A percentile compares a stretch with the other conserved stretches of the same genome.
Evolutionary conservation across 345 rosid species (phyloP).

Genomic region (Gossypium thurberi): DNA sequence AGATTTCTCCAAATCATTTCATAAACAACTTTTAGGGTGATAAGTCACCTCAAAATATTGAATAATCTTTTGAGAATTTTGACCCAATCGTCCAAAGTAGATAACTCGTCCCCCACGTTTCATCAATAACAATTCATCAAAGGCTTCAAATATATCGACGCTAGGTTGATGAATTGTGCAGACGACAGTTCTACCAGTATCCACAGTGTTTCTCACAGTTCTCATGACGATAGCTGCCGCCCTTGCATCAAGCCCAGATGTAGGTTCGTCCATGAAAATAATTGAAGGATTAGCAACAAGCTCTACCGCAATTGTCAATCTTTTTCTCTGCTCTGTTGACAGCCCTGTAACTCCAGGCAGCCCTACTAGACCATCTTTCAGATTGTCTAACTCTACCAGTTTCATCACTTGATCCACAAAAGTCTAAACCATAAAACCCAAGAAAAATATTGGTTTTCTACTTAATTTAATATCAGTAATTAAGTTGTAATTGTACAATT

Average conservation of each 20-base stretch:
- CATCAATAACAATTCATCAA: constrained; percentile 70
- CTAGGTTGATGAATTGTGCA: constrained; percentile 89
- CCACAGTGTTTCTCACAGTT: constrained; percentile 83
- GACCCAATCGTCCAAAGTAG: constrained; percentile 60
- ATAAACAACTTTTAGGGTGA: not conserved
- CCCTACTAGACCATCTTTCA: constrained; percentile 59
- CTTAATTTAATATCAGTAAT: not conserved
- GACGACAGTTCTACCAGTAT: constrained; percentile 79
- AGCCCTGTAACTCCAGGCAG: constrained; percentile 64
- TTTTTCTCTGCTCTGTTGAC: constrained; percentile 80
- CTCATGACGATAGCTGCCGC: constrained; percentile 93
- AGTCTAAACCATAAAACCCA: constrained; percentile 22
- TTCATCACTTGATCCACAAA: constrained; percentile 68
- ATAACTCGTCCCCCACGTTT: constrained; percentile 87
- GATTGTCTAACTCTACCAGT: constrained; percentile 49
- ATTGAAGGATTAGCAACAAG: constrained; percentile 80
- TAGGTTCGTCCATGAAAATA: constrained; percentile 91
- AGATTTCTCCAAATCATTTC: not conserved
- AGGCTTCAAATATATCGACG: constrained; percentile 84
- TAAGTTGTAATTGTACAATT: not conserved
- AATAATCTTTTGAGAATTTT: constrained; percentile 51
- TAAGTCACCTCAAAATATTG: constrained; percentile 65
- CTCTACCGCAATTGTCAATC: constrained; percentile 74
- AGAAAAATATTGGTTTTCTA: not conserved
- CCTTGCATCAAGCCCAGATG: constrained; percentile 82